These are phyloP conservation scores for Tylopilus balloui DNA, from an alignment of 768 basidiomycete species.

Conservation along the genomic window DNA sequence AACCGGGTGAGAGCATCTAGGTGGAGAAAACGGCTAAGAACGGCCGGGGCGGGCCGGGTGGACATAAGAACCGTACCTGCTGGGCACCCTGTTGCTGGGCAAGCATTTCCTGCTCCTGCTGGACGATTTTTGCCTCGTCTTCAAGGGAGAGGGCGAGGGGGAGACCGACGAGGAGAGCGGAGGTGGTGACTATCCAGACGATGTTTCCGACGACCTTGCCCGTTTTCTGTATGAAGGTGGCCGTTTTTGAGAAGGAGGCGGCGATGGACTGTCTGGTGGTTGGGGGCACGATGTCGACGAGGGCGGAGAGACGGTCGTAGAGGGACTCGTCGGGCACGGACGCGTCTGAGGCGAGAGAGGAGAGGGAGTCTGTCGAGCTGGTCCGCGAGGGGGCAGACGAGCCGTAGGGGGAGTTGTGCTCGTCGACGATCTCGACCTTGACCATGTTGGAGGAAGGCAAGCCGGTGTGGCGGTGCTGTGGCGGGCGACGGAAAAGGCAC, in stretches of 20 bases:
- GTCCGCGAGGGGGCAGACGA: constrained; percentile 73
- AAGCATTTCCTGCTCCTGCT: constrained; percentile 91
- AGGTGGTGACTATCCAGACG: constrained; percentile 94
- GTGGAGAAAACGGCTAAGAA: constrained; percentile 12
- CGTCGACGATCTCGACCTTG: constrained; percentile 87
- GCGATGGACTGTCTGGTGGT: constrained; percentile 75
- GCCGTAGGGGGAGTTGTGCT: constrained; percentile 71
- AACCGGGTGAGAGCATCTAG: constrained; percentile 68
- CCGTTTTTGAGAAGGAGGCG: constrained; percentile 54
- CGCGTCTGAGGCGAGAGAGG: constrained; percentile 69
- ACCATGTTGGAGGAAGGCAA: constrained; percentile 55
- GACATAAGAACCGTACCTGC: constrained; percentile 51
- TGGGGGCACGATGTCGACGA: constrained; percentile 95
- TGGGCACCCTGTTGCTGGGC: constrained; percentile 92
- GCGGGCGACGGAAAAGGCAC: constrained; percentile 20
- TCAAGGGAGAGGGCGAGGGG: constrained; percentile 91
- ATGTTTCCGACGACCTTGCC: constrained; percentile 78
- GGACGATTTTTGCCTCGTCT: constrained; percentile 92
- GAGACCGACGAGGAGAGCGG: constrained; percentile 87
- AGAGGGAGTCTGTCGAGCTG: constrained; percentile 65
- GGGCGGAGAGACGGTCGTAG: constrained; percentile 81
- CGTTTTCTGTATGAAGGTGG: constrained; percentile 59
- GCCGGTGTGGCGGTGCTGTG: constrained; percentile 18
- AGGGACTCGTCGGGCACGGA: constrained; percentile 75
- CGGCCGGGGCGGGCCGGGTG: neutral